Base-by-base conservation (phyloP, 352 stramenopile genomes). In the Globisporangium cylindrosporum region DNA sequence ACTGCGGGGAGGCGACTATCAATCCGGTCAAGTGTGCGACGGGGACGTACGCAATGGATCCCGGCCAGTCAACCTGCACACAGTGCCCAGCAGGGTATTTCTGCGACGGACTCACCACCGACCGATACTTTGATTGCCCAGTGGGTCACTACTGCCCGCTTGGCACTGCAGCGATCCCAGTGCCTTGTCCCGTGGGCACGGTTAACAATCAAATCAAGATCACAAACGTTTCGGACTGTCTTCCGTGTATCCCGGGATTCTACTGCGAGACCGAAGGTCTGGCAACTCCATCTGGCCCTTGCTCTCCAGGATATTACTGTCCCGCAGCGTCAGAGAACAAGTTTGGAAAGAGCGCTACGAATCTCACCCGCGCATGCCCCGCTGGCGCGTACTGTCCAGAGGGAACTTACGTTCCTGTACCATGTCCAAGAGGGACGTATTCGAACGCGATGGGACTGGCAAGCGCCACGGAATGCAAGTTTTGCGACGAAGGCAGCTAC, bases 361-460 rank as follows among this genome's bases (percentile, higher is more conserved):
- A 76, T 20, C 70, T 70, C 10, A 84, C 71, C 0, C 78, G 80
- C n/a, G 57, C 73, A 8, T 97, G 91, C 73, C 77, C 88, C 18
- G 55, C 51, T 6, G 94, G 94, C 4, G 66, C 72, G 0, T 98
- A 92, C 59, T 98, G 93, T 49, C 78, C 80, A 1, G 67, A 86
- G 68, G 85, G 77, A n/a, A 93, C 91, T 2, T 82, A 86, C 12
- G 51, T 83, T 0, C 88, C 91, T 1, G 61, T 74, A 34, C 74
- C 78, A 12, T 96, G 88, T 54, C 80, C 83, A 0, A 62, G 72
- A 67, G 85, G 87, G 14, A 84, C 84, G 0, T 95, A 89, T 59
- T 88, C 84, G 0, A 88, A 88, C 46, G 61, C 64, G 1, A 78
- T 74, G 2, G 80, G 84, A 10, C 70, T 93, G 4, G 46, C 65